A percentile compares a stretch with the other conserved stretches of the same genome.
These are phyloP conservation scores for Cryphonectria carpinicola DNA, from an alignment of 2,329 filamentous ascomycete species.

Conservation along the genomic window DNA sequence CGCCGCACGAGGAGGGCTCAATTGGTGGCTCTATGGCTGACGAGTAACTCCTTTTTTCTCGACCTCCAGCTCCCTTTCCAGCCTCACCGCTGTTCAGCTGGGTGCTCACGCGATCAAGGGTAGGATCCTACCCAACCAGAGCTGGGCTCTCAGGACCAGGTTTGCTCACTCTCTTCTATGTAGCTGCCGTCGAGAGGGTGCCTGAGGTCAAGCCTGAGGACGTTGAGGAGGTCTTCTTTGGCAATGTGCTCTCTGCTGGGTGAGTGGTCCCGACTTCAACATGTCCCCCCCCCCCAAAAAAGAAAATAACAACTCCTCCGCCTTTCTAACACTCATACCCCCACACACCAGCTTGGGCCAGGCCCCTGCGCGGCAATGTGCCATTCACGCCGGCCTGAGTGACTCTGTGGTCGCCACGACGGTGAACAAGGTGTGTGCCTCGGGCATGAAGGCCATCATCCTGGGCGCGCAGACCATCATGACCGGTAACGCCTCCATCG, in stretches of 20 bases:
- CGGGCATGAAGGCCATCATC: conserved; percentile 90
- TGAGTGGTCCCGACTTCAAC: conserved; percentile 47
- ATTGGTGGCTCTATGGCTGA: conserved; percentile 28
- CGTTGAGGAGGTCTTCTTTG: conserved; percentile 96
- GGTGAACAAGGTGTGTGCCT: conserved; percentile 99
- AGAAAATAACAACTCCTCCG: conserved; percentile 22
- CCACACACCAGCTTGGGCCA: conserved; percentile 76
- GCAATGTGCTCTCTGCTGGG: conserved; percentile 97
- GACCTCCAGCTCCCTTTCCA: conserved; percentile 75
- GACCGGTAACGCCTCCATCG: conserved; percentile 88
- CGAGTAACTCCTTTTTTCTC: conserved; percentile 8
- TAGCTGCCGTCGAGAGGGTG: conserved; percentile 80
- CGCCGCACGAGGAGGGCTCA: conserved; percentile 1
- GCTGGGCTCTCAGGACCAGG: neutral
- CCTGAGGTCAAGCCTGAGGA: conserved; percentile 85
- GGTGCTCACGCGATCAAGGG: conserved; percentile 93
- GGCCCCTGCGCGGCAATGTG: conserved; percentile 93
- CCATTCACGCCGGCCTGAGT: conserved; percentile 83
- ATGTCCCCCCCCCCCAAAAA: neutral
- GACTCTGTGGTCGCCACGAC: conserved; percentile 84
- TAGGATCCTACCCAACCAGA: conserved; percentile 44
- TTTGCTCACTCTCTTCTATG: conserved; percentile 27
- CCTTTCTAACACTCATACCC: conserved; percentile 15
- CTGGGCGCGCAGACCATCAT: conserved; percentile 97
- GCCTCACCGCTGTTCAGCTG: conserved; percentile 82